These are phyloP conservation scores for Kokia cookei DNA, from an alignment of 441 rosid genomes.

Conservation along the genomic window DNA sequence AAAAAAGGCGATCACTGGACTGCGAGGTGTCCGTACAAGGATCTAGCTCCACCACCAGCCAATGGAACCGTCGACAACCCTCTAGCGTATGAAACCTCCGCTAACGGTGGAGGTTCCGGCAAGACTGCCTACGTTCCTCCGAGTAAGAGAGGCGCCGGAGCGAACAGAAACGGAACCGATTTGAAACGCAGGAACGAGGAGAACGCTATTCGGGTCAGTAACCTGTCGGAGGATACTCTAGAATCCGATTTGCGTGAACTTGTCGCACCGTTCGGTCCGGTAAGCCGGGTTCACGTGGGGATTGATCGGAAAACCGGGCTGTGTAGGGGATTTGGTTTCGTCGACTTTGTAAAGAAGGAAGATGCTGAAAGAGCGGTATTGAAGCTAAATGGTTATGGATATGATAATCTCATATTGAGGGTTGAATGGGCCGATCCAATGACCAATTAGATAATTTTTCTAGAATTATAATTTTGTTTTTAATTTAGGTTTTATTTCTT, in stretches of 20 bases:
- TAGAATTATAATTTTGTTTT: too few species aligned
- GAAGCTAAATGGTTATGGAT: slow-evolving; percentile 65
- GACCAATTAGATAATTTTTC: slow-evolving; percentile 21
- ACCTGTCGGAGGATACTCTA: slow-evolving; percentile 61
- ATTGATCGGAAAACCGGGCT: slow-evolving; percentile 57
- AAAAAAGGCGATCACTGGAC: slow-evolving; percentile 65
- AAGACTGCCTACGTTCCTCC: slow-evolving; percentile 40
- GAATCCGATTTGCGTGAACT: slow-evolving; percentile 56
- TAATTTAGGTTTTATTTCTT: background rate
- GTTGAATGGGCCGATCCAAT: slow-evolving; percentile 74
- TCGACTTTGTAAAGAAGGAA: slow-evolving; percentile 56
- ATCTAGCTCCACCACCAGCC: slow-evolving; percentile 29
- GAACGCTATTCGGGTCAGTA: slow-evolving; percentile 25
- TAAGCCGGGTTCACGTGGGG: slow-evolving; percentile 55
- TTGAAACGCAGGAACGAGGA: background rate
- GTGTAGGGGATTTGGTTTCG: slow-evolving; percentile 67
- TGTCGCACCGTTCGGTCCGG: slow-evolving; percentile 57
- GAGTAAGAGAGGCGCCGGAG: background rate
- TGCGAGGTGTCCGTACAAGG: slow-evolving; percentile 54
- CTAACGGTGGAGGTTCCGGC: slow-evolving; percentile 5
- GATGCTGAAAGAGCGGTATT: slow-evolving; percentile 59
- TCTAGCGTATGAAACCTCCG: slow-evolving; percentile 19
- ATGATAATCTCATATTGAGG: slow-evolving; percentile 61
- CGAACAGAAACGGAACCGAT: background rate
- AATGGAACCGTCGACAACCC: slow-evolving; percentile 42